Evolutionary conservation across 805 yeast genomes (phyloP), one percentile per base, ranked within the genome.

Genomic region (Lipomyces sp.): DNA sequence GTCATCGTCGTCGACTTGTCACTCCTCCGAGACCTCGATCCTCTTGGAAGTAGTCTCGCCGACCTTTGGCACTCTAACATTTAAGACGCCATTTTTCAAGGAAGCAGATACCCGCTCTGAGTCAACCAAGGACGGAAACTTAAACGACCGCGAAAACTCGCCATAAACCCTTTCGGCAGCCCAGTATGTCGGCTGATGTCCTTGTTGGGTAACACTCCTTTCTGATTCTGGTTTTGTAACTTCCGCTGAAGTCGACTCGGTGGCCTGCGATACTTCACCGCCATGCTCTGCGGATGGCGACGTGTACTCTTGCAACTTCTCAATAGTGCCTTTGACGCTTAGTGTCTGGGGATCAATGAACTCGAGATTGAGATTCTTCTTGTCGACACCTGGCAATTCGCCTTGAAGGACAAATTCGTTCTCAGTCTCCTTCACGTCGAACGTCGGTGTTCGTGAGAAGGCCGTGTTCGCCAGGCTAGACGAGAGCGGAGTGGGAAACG

Each of bases 311-410:
- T 18, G 35, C 10, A 69, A 29, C 54, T 53, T 24, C 33, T 65
- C 68, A 58, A 66, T 39, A 32, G 42, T 57, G 6, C 66, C 69
- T 32, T 53, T 33, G 53, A 66, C 64, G 33, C 56, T 60, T 48
- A 66, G 53, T 11, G 70, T 66, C 45, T 65, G 68, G 3, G 62
- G 61, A 62, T 66, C 64, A 18, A 61, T 56, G 54, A 66, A 66
- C 69, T 66, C 70, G 29, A 65, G 48, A 5, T 61, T 55, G 37
- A 66, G 48, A 54, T 66, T 50, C 35, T 59, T 59, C 66, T 57
- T 65, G 37, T 66, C 69, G 24, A 66, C 66, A 34, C 70, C 70
- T n/a, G 70, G 70, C 4, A 66, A 60, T 34, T 66, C 70, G 30
- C 70, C 70, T 32, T 66, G 63, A 6, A 66, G 62, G 8, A 64